Base-by-base conservation (phyloP, 2,329 filamentous ascomycete species). In the Apiospora saccharicola region DNA sequence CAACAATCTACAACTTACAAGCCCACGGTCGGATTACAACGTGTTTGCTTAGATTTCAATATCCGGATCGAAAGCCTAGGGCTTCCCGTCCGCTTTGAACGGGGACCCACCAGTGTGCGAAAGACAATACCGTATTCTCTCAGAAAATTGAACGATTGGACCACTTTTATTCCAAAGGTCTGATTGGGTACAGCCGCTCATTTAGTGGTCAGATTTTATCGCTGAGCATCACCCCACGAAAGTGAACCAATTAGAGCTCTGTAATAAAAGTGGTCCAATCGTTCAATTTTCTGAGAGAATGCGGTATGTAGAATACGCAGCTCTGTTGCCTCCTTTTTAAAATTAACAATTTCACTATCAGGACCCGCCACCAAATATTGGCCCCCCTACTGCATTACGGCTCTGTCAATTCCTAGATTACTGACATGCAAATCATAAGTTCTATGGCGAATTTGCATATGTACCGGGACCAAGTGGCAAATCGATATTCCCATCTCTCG, bases 331-430 rank as follows among this genome's bases (percentile, higher is more conserved):
- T 49, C 46, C 46, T 49, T 49, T 49, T 49, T 49, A 8, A 49
- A 47, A 49, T 49, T 49, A 49, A n/a, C 46, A 49, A 49, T 49
- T 49, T 49, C 46, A 49, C 46, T 49, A 49, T 49, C 19, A 22
- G n/a, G 46, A 49, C 46, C 46, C 46, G 46, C 46, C 46, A 7
- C 49, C n/a, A 24, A 14, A 2, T 26, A 51, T 51, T 51, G 49
- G 49, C n/a, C 49, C 49, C 49, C 49, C 10, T 51, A 13, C 24
- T 26, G 49, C n/a, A 26, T 51, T 51, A 51, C n/a, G n/a, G 49
- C 49, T 51, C 49, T 41, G 13, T 10, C 22, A 10, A 10, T 8
- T 3, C 10, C 12, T 14, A 19, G 37, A 16, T 5, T 16, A 34
- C 26, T 34, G 26, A 14, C 53, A 19, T 22, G 26, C 3, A 30